These are phyloP conservation scores for Globisporangium acanthophoron DNA, from an alignment of 352 stramenopile species.

Conservation along the genomic window DNA sequence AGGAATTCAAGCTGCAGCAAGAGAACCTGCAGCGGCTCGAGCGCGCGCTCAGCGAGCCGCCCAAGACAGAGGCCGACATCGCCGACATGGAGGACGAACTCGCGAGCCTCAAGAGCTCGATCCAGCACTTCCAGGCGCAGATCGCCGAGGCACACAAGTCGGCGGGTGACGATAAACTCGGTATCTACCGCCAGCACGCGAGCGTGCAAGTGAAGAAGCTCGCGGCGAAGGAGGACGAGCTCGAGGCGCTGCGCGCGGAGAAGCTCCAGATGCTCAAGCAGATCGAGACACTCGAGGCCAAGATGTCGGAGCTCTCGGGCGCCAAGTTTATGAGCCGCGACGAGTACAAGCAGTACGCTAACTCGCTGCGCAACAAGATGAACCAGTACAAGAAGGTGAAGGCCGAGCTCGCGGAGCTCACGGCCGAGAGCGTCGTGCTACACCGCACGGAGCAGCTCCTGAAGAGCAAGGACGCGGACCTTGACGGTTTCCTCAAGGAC, in stretches of 20 bases:
- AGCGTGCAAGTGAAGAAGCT: slow-evolving; percentile 87
- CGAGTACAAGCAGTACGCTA: slow-evolving; percentile 89
- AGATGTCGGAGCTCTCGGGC: slow-evolving; percentile 50
- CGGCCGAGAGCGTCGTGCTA: slow-evolving; percentile 87
- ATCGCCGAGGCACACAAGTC: slow-evolving; percentile 66
- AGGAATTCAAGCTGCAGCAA: slow-evolving; percentile 69
- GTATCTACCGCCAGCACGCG: slow-evolving; percentile 88
- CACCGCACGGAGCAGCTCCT: slow-evolving; percentile 90
- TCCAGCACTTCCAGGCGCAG: slow-evolving; percentile 61
- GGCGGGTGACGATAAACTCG: slow-evolving; percentile 86
- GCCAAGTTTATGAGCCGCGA: slow-evolving; percentile 83
- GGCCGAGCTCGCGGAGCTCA: slow-evolving; percentile 77
- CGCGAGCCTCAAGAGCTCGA: slow-evolving; percentile 45
- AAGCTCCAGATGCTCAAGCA: slow-evolving; percentile 54
- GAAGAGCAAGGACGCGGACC: slow-evolving; percentile 74
- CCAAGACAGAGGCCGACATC: slow-evolving; percentile 85
- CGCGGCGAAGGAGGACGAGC: slow-evolving; percentile 84
- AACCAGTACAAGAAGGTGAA: slow-evolving; percentile 91
- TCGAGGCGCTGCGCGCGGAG: slow-evolving; percentile 63
- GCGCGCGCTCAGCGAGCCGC: slow-evolving; percentile 55
- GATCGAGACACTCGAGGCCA: slow-evolving; percentile 68
- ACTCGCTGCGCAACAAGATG: slow-evolving; percentile 87
- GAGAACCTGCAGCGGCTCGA: slow-evolving; percentile 78
- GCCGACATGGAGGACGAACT: slow-evolving; percentile 85
- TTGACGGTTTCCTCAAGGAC: slow-evolving; percentile 82